phyloP scores from a whole-genome alignment of 345 rosid species.

The Xanthoceras sorbifolium region DNA sequence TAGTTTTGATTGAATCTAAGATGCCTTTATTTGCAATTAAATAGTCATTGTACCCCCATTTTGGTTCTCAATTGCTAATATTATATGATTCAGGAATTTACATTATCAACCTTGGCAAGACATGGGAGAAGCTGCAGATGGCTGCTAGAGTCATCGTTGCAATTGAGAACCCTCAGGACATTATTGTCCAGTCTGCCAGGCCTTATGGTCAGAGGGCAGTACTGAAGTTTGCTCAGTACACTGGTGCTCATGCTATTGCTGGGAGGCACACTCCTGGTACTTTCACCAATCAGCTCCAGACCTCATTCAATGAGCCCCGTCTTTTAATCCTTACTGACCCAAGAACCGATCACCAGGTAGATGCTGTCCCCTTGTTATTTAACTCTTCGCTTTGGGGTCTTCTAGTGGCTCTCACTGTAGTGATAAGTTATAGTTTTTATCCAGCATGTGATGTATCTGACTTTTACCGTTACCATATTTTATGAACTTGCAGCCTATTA shows the following conservation, averaged over 20 bases:
- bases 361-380: neutral
- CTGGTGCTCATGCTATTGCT: conserved; percentile 97
- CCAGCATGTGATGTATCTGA: neutral
- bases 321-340: conserved; percentile 94
- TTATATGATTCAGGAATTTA: conserved; percentile 57
- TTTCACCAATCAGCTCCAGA: conserved; percentile 90
- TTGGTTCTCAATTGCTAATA: neutral
- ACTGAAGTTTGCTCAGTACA: conserved; percentile 85
- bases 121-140: conserved; percentile 89
- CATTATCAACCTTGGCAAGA: conserved; percentile 86
- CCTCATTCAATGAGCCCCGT: conserved; percentile 89
- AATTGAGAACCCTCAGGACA: conserved; percentile 86
- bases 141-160: conserved; percentile 90
- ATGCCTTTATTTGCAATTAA: neutral
- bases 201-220: conserved; percentile 99
- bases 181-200: conserved; percentile 95
- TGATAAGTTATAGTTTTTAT: neutral
- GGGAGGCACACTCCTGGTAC: conserved; percentile 99
- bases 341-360: conserved; percentile 94
- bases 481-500: conserved; percentile 67
- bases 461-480: no score
- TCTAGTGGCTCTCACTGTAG: neutral
- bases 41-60: neutral
- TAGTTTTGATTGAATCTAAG: neutral
- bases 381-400: neutral